Evolutionary conservation across 768 basidiomycete species (phyloP), one percentile per base, ranked within the genome.

Genomic region (Tulasnella sp.): DNA sequence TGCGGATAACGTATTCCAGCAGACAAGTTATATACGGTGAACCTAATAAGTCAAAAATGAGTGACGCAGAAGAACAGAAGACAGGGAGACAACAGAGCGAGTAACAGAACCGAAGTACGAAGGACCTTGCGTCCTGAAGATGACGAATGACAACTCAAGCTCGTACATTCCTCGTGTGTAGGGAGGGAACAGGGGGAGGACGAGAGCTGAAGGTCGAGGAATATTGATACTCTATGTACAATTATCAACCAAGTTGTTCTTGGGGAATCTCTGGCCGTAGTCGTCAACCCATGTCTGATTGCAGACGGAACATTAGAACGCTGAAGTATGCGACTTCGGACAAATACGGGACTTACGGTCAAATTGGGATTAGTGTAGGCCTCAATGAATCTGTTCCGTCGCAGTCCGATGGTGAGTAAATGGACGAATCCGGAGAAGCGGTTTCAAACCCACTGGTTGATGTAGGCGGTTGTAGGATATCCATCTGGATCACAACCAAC

Each of bases 391-490:
- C 86, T 79, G 63, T 89, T 42, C 22, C 22, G 22, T 35, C 35
- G 6, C 1, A 6, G n/a, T 68, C 11, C 34, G 47, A 14, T 1
- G n/a, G 26, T 32, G 17, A 47, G 34, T 59, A 36, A 35, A n/a
- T 5, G 74, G 39, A 64, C 16, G 22, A 0, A 42, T 6, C 35
- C 17, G 26, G 17, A 3, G 69, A 59, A 19, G 34, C 22, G 17
- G 26, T 35, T n/a, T 41, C 22, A 59, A 29, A 74, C 72, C 71
- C 75, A 90, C 86, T 86, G 79, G 64, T 89, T 82, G 79, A 96
- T 98, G 79, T 98, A 98, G 19, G 84, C 83, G 66, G 84, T 80
- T 0, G 96, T 98, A 0, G 96, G 95, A 78, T 86, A 90, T 62
- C 86, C 85, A 64, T 80, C 77, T 16, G 95, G 95, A 78, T 91